Percentiles rank a stretch among this genome's conserved stretches.
phyloP scores from a whole-genome alignment of 1,284 basidiomycete species.

The Heterobasidion annosum region DNA sequence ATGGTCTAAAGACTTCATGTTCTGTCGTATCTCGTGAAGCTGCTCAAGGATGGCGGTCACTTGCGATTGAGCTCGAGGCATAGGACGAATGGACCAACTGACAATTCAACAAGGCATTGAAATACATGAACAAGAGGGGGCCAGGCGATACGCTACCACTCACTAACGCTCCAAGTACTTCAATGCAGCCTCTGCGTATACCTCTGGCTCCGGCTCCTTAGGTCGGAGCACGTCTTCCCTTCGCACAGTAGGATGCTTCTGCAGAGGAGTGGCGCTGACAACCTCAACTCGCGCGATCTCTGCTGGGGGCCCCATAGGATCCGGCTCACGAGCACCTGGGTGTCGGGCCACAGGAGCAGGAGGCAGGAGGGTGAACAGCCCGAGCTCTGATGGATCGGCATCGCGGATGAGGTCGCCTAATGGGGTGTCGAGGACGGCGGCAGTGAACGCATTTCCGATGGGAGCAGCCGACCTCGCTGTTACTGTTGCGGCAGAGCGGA shows the following conservation, averaged over 20 bases:
- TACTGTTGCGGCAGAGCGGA: slow-evolving; percentile 21
- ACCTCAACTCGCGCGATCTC: slow-evolving; percentile 57
- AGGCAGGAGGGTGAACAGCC: slow-evolving; percentile 53
- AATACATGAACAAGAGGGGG: background rate
- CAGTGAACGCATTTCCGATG: slow-evolving; percentile 34
- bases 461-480: slow-evolving; percentile 10
- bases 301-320: slow-evolving; percentile 20
- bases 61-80: slow-evolving; percentile 61
- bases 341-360: slow-evolving; percentile 12
- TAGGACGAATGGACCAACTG: slow-evolving; percentile 56
- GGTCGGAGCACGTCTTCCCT: slow-evolving; percentile 28
- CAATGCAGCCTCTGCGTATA: slow-evolving; percentile 64
- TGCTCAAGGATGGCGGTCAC: slow-evolving; percentile 44
- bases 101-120: slow-evolving; percentile 1
- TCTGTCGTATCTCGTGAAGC: slow-evolving; percentile 39
- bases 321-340: slow-evolving; percentile 19
- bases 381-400: slow-evolving; percentile 64
- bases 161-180: slow-evolving; percentile 70
- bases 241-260: slow-evolving; percentile 29
- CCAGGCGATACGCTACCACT: slow-evolving; percentile 17
- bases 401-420: slow-evolving; percentile 72
- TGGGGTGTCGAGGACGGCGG: slow-evolving; percentile 49
- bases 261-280: slow-evolving; percentile 59
- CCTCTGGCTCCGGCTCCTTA: slow-evolving; percentile 55
- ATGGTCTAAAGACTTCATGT: slow-evolving; percentile 39